These are phyloP conservation scores for Cryptococcus sp. DNA, from an alignment of 1,284 basidiomycete genomes.

Conservation along the genomic window DNA sequence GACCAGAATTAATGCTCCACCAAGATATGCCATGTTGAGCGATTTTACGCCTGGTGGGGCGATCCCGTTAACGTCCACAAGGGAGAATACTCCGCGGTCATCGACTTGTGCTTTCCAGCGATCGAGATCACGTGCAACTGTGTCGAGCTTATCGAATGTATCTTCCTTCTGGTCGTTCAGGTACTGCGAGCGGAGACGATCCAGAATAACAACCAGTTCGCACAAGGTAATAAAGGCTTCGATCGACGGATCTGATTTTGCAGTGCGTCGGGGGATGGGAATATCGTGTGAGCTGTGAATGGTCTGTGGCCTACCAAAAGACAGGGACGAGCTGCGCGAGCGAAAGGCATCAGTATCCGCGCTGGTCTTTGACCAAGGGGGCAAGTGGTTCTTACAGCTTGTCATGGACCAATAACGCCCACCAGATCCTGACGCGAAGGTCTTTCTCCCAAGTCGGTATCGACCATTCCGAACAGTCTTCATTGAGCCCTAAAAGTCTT, in stretches of 20 bases:
- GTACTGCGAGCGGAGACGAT: no score
- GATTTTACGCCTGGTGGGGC: constrained; percentile 4
- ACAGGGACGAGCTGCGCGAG: constrained; percentile 7
- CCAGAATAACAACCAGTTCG: background rate
- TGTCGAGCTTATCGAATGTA: constrained; percentile 1
- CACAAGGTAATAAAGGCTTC: constrained; percentile 14
- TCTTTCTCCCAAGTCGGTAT: constrained; percentile 19
- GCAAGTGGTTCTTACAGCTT: constrained; percentile 18
- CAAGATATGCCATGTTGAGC: constrained; percentile 9
- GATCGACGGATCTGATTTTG: constrained; percentile 7
- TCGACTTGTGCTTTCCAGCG: constrained; percentile 9
- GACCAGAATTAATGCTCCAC: constrained; percentile 3
- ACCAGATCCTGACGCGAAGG: constrained; percentile 23
- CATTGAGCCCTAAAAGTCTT: constrained; percentile 28
- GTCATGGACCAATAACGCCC: constrained; percentile 21
- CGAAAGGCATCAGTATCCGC: background rate
- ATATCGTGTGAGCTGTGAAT: constrained; percentile 6
- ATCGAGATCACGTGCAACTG: constrained; percentile 8
- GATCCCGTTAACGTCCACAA: background rate
- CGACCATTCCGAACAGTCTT: constrained; percentile 30
- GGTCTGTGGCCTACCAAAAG: constrained; percentile 13
- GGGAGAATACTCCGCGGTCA: constrained; percentile 6
- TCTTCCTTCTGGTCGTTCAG: no score
- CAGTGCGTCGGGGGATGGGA: background rate
- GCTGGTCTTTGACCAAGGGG: no score